A percentile compares a stretch with the other conserved stretches of the same genome.
Conservation (phyloP, 345 rosid species). For the Geranium rotundifolium region DNA sequence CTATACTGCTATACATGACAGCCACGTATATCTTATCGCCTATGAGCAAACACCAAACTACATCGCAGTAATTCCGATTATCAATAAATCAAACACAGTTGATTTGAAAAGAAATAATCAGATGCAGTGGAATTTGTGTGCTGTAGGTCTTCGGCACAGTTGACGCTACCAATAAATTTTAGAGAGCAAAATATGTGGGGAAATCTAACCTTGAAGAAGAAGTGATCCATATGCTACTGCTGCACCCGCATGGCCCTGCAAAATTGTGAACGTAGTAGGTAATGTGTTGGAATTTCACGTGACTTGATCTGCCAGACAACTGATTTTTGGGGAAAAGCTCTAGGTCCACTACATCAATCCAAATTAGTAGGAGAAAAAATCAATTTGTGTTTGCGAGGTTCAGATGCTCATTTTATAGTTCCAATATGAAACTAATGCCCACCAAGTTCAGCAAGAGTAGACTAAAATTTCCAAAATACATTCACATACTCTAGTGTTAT, state of each 20-base stretch:
- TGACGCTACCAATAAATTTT: background rate
- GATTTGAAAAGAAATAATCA: too few species aligned
- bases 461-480: too few species aligned
- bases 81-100: background rate
- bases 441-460: too few species aligned
- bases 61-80: background rate
- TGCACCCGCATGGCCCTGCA: slow-evolving; percentile 91
- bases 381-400: too few species aligned
- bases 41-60: background rate
- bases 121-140: too few species aligned
- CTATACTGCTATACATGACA: too few species aligned
- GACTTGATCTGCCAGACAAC: background rate
- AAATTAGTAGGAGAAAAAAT: too few species aligned
- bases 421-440: too few species aligned
- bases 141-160: too few species aligned
- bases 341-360: too few species aligned
- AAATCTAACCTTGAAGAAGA: slow-evolving; percentile 61
- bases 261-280: slow-evolving; percentile 3
- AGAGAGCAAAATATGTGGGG: background rate
- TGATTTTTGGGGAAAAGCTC: background rate
- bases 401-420: too few species aligned
- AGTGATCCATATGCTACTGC: slow-evolving; percentile 86
- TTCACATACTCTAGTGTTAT: too few species aligned
- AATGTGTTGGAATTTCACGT: background rate
- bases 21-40: background rate